A percentile compares a stretch with the other conserved stretches of the same genome.
These are phyloP conservation scores for Trifolium subterraneum DNA, from an alignment of 306 rosid genomes.

Conservation along the genomic window DNA sequence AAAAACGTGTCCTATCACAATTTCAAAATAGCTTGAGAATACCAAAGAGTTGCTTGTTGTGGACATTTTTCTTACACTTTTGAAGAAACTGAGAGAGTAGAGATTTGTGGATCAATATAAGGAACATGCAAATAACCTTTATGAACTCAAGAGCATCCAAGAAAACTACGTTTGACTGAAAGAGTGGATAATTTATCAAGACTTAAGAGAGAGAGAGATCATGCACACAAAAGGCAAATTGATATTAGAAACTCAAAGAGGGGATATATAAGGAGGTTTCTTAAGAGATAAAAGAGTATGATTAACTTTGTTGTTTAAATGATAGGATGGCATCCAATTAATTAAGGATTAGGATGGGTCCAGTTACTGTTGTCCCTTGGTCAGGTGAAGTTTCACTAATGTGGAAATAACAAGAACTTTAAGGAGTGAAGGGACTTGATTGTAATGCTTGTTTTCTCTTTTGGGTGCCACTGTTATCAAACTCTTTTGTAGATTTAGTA, in stretches of 20 bases:
- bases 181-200: background rate
- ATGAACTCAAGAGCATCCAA: background rate
- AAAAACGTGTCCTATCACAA: background rate
- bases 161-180: background rate
- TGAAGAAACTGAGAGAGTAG: background rate
- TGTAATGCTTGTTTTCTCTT: conserved; percentile 15
- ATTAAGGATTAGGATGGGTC: background rate
- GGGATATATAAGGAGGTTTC: background rate
- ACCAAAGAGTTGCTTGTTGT: background rate
- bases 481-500: background rate
- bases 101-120: conserved; percentile 4
- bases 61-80: conserved; percentile 6
- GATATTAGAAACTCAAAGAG: background rate
- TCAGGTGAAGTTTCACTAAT: conserved; percentile 1
- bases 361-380: conserved; percentile 3
- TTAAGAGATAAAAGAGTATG: background rate
- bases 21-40: background rate
- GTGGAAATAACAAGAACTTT: background rate
- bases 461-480: background rate
- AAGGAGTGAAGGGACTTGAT: background rate
- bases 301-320: background rate
- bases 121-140: conserved; percentile 16
- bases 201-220: background rate
- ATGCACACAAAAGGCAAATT: background rate
- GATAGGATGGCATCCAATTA: background rate